Conservation (phyloP, 192 early-diverging fungal species). For the Umbelopsis sp. region DNA sequence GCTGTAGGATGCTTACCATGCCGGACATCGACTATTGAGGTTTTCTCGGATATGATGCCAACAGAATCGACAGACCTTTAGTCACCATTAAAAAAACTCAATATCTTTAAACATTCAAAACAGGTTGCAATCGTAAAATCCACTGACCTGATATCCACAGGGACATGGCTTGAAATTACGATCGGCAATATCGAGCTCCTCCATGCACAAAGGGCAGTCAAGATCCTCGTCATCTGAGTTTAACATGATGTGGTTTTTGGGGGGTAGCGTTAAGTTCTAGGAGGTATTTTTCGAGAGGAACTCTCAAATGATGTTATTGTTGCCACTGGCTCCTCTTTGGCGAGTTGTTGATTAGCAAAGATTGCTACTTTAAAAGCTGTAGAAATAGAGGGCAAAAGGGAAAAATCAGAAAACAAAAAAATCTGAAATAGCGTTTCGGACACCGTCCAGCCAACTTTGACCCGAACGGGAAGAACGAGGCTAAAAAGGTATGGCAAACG, state of each 20-base stretch:
- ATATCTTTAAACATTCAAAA: neutral
- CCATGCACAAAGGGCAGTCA: slow-evolving; percentile 98
- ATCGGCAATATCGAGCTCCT: slow-evolving; percentile 97
- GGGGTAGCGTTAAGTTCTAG: neutral
- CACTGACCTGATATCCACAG: slow-evolving; percentile 92
- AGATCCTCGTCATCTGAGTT: slow-evolving; percentile 86
- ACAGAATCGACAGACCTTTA: slow-evolving; percentile 94
- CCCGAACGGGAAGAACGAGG: too few relatives aligned
- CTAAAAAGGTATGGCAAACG: too few relatives aligned
- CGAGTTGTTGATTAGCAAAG: neutral
- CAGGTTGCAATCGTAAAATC: neutral
- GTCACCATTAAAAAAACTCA: neutral
- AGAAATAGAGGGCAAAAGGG: too few relatives aligned
- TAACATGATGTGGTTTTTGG: slow-evolving; percentile 27
- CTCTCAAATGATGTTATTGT: slow-evolving; percentile 1
- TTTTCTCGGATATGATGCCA: slow-evolving; percentile 95
- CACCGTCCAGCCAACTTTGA: too few relatives aligned
- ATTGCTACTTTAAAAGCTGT: neutral
- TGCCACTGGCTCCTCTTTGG: neutral
- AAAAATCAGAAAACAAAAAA: too few relatives aligned
- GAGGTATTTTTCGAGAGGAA: slow-evolving; percentile 4
- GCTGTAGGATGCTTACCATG: slow-evolving; percentile 45
- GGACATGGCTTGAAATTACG: slow-evolving; percentile 96
- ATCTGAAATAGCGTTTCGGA: too few relatives aligned
- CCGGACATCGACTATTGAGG: slow-evolving; percentile 88